Evolutionary conservation across 768 basidiomycete species (phyloP), one percentile per base, ranked within the genome.

Genomic region (Postia placenta): DNA sequence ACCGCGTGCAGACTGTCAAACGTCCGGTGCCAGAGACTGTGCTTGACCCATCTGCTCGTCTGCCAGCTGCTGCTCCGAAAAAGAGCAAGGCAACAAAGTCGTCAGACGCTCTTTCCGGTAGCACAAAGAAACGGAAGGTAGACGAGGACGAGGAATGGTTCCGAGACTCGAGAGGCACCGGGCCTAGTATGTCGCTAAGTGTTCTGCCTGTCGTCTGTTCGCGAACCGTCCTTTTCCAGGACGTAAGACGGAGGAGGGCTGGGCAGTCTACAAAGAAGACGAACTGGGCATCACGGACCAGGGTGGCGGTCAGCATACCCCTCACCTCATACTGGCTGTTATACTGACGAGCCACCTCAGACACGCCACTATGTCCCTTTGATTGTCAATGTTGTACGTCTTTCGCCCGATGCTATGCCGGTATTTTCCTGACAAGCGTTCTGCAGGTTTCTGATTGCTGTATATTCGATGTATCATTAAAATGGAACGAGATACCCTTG

Each of bases 381-480:
- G 91, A 92, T 63, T 92, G 91, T 64, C 74, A 87, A 30, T 92
- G 91, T 58, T 92, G 91, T 90, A 59, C 67, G 87, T 72, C 14
- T 39, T 22, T n/a, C 24, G 12, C 6, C 11, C 20, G 42, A 20
- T 25, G 9, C 17, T 19, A 7, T 6, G 30, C 30, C 7, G 9
- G 15, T 15, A 15, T 39, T 17, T 7, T 17, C 20, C 38, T n/a
- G 12, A 39, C 17, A 7, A 39, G 19, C 19, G 9, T n/a, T 19
- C 20, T 17, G 17, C 47, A 60, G 59, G 59, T 44, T 59, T 60
- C 40, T 60, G 50, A 59, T 28, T 11, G 33, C 44, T 15, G 38
- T 39, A 33, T 33, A 6, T 9, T 22, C 38, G 9, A 39, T 39
- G 43, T 42, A 42, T 28, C 23, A 22, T 22, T 28, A 22, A 9